Base-by-base conservation (phyloP, 148 eudicot species). In the Silene uniflora region DNA sequence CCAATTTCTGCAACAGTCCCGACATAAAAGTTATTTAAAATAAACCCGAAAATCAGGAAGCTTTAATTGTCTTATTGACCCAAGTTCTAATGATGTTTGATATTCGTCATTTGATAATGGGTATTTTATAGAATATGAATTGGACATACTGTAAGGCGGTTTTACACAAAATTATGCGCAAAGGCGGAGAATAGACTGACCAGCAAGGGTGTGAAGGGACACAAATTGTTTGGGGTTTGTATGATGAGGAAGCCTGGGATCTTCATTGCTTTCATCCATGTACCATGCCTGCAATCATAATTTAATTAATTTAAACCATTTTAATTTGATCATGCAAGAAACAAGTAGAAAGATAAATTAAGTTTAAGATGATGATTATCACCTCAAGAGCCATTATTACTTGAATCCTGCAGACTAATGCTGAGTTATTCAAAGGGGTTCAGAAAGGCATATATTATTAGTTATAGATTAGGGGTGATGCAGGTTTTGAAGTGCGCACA, bases 221-320 rank as follows among this genome's bases (percentile, higher is more conserved):
- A 93, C 98, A 58, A 58, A 84, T 72, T 93, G 90, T 58, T 81
- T 75, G 1, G 94, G 92, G 75, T 84, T 81, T 68, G 76, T 81
- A 74, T 88, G 93, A 79, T 88, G 91, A 49, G 98, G 97, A 47
- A 93, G 92, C 87, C 97, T 88, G 64, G 85, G 90, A 75, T 91
- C 94, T 58, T 86, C 94, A 58, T 75, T 78, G 79, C 81, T 87
- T 49, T 89, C 91, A 52, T 89, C 91, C 98, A 91, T 91, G 46
- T 82, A 93, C 98, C 98, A 93, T 64, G 93, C 95, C 98, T 89
- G 21, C 68, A 19, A 59, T 56, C 21, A 27, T 32, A 18, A 25
- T 29, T 27, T 21, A 56, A 59, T 19, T 59, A 44, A 17, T 19
- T 59, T 27, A 17, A 44, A 29, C 4, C 24, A 55, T 25, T 27